Conservation (phyloP, 1,284 basidiomycete species). For the Agroathelia rolfsii region DNA sequence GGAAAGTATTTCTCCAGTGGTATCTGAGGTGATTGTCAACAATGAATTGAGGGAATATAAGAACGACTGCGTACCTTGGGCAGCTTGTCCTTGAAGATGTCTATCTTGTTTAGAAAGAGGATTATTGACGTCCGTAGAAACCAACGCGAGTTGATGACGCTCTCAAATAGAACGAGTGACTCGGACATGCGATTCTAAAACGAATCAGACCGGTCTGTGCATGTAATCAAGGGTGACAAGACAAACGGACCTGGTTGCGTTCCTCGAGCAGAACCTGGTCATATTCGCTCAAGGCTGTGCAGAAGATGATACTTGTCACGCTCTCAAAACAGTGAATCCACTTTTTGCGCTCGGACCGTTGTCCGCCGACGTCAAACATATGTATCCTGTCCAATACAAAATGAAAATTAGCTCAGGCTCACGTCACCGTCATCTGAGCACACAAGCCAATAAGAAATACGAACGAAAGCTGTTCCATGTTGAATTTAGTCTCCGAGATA, state of each 20-base stretch:
- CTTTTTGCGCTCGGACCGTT: conserved; percentile 66
- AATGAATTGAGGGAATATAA: conserved; percentile 2
- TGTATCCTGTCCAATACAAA: conserved; percentile 13
- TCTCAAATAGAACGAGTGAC: conserved; percentile 88
- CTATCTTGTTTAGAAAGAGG: conserved; percentile 91
- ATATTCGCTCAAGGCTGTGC: conserved; percentile 67
- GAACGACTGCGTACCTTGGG: conserved; percentile 47
- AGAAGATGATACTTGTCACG: conserved; percentile 68
- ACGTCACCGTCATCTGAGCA: too few species aligned
- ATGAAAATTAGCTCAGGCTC: background rate
- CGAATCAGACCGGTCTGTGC: background rate
- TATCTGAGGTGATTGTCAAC: conserved; percentile 29
- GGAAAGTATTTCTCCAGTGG: conserved; percentile 88
- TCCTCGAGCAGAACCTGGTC: conserved; percentile 57
- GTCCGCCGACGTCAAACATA: conserved; percentile 67
- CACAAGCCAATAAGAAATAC: conserved; percentile 46
- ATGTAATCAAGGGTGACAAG: background rate
- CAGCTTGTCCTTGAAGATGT: conserved; percentile 90
- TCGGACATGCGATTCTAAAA: conserved; percentile 90
- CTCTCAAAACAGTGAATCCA: conserved; percentile 68
- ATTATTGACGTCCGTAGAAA: conserved; percentile 91
- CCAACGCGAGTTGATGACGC: conserved; percentile 96
- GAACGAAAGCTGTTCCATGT: conserved; percentile 60
- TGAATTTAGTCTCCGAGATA: conserved; percentile 84
- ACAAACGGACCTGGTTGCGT: conserved; percentile 34